A percentile compares a stretch with the other conserved stretches of the same genome.
Evolutionary conservation across 1,139 yeast genomes (phyloP).

Genomic region (Saccharomyces hybrid): DNA sequence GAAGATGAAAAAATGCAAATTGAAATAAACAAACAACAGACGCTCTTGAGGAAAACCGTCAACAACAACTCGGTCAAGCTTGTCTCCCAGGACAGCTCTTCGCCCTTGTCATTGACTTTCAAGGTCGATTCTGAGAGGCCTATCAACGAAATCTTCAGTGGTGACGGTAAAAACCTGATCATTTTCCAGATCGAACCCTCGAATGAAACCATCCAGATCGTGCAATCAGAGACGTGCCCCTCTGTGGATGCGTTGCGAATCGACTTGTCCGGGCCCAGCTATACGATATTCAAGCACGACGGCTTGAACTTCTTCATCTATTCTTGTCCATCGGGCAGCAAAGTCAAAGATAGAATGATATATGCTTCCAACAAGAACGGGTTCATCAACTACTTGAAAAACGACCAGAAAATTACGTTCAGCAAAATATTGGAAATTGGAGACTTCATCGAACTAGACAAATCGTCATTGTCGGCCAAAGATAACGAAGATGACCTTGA

Average conservation of each 20-base stretch:
- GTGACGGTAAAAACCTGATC: constrained; percentile 21
- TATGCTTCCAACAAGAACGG: constrained; percentile 80
- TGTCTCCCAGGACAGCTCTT: constrained; percentile 27
- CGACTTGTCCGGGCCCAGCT: constrained; percentile 44
- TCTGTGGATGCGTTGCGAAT: constrained; percentile 31
- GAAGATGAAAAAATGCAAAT: constrained; percentile 45
- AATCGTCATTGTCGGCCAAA: constrained; percentile 33
- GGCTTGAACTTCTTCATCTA: constrained; percentile 49
- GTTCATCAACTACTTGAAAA: constrained; percentile 45
- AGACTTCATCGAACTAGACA: constrained; percentile 53
- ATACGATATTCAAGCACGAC: constrained; percentile 42
- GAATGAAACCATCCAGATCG: constrained; percentile 34
- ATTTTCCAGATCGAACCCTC: constrained; percentile 34
- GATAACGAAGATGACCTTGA: constrained; percentile 15
- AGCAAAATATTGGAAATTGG: constrained; percentile 56
- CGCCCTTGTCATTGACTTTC: constrained; percentile 26
- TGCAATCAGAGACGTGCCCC: constrained; percentile 16
- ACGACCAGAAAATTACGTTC: constrained; percentile 31
- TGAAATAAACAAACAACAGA: constrained; percentile 24
- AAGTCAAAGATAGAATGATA: constrained; percentile 85
- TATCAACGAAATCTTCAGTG: constrained; percentile 10
- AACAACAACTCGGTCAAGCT: constrained; percentile 16
- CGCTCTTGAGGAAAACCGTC: constrained; percentile 13
- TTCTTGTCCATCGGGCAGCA: constrained; percentile 84
- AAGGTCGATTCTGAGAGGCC: constrained; percentile 24